Percentiles rank a stretch among this genome's conserved stretches.
Evolutionary conservation across 441 rosid species (phyloP).

Genomic region (Erysimum cheiri): DNA sequence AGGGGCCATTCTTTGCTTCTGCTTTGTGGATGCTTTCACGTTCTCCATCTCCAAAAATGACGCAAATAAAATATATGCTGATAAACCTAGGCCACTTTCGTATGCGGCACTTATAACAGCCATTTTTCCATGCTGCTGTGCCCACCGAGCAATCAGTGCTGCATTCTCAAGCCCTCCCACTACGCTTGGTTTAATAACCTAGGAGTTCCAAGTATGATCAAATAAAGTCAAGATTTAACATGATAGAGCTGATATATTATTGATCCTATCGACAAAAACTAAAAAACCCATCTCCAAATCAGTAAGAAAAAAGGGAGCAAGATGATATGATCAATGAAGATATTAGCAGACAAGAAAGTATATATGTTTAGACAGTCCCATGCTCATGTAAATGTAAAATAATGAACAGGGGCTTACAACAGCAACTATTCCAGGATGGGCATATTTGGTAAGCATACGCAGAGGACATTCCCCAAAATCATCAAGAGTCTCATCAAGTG

Average conservation of each 20-base stretch:
- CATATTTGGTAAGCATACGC: slow-evolving; percentile 61
- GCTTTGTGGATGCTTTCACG: slow-evolving; percentile 49
- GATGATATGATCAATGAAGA: slow-evolving; percentile 18
- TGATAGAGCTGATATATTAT: slow-evolving; percentile 14
- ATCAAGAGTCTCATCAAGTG: slow-evolving; percentile 88
- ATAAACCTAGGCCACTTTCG: slow-evolving; percentile 84
- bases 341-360: slow-evolving; percentile 15
- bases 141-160: slow-evolving; percentile 83
- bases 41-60: slow-evolving; percentile 72
- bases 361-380: slow-evolving; percentile 14
- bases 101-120: slow-evolving; percentile 90
- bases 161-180: slow-evolving; percentile 95
- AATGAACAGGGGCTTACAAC: slow-evolving; percentile 62
- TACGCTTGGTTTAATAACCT: slow-evolving; percentile 95
- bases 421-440: slow-evolving; percentile 87
- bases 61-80: slow-evolving; percentile 76
- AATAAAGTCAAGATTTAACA: slow-evolving; percentile 25
- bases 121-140: slow-evolving; percentile 86
- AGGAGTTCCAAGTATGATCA: slow-evolving; percentile 31
- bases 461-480: slow-evolving; percentile 60
- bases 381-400: slow-evolving; percentile 26
- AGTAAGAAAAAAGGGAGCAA: slow-evolving; percentile 9
- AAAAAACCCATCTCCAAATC: neutral
- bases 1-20: slow-evolving; percentile 49
- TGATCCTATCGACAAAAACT: neutral